Base-by-base conservation (phyloP, 352 stramenopile species). In the Phytopythium vexans region DNA sequence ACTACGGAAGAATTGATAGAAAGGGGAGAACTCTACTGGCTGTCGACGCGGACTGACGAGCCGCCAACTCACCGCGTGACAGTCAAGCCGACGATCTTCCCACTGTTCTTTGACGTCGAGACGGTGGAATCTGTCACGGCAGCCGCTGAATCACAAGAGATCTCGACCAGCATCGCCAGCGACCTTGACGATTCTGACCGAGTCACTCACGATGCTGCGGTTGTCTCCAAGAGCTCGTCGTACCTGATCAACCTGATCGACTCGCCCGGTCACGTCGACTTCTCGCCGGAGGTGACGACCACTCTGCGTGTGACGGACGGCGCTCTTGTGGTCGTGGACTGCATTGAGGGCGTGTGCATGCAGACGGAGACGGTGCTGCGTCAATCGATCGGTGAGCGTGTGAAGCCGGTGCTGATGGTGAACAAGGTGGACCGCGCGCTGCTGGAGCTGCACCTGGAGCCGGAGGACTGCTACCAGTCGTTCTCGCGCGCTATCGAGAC, bases 241-340 rank as follows among this genome's bases (percentile, higher is more conserved):
- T 99, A 98, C 82, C 69, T 99, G 58, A 99, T 99, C 82, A 99
- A 99, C 85, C 78, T 99, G 55, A 99, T 99, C 72, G 98, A 99
- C 82, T 99, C 96, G 54, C 97, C 98, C 52, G 98, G 97, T 91
- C 97, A 99, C 96, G 97, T 99, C 73, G 97, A 99, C 84, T 99
- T 99, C 70, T 99, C 95, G 38, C 99, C 94, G 21, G 98, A 99
- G 77, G 97, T 99, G 48, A 99, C 97, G 52, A 96, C 97, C 56
- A 97, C 98, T 42, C 91, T 99, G 46, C 97, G 97, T 96, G 96
- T 99, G 46, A 99, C 96, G 58, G 98, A 99, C 72, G 97, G 97
- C 82, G 98, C 97, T 52, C 87, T 99, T 21, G 96, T 99, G 43
- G 97, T 99, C 49, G 97, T 99, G 15, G 98, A 99, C 82, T 98